Evolutionary conservation across 495 filamentous ascomycete genomes (phyloP).

Genomic region (Daldinia caldariorum): DNA sequence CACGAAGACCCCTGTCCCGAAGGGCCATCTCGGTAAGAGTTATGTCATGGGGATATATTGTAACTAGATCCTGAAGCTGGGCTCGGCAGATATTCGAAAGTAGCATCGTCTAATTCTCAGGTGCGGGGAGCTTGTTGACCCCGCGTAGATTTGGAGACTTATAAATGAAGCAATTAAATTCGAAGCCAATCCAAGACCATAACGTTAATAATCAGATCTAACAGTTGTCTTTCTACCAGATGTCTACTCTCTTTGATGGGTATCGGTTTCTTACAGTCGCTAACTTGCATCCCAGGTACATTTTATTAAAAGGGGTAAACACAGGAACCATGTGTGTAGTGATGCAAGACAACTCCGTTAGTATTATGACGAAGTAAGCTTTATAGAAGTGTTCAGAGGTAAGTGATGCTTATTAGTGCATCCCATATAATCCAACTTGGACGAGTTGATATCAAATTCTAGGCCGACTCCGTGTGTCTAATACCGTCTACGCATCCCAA

Average conservation of each 20-base stretch:
- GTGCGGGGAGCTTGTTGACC: slow-evolving; percentile 31
- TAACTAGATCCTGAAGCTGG: slow-evolving; percentile 26
- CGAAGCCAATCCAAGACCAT: not conserved
- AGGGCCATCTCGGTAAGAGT: slow-evolving; percentile 31
- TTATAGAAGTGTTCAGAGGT: no score
- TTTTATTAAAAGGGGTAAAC: not conserved
- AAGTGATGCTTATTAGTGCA: not conserved
- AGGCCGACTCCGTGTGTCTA: no score
- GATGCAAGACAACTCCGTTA: not conserved
- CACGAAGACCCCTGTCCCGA: slow-evolving; percentile 16
- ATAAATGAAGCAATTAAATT: not conserved
- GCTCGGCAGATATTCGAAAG: slow-evolving; percentile 40
- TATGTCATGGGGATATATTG: slow-evolving; percentile 34
- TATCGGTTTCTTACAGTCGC: not conserved
- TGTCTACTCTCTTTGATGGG: not conserved
- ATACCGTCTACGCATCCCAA: no score
- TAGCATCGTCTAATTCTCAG: slow-evolving; percentile 18
- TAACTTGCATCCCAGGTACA: not conserved
- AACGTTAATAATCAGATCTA: not conserved
- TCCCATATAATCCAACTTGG: not conserved
- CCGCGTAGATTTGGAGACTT: slow-evolving; percentile 18
- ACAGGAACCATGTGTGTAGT: not conserved
- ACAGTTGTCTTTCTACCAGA: not conserved
- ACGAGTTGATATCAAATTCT: no score
- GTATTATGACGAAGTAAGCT: not conserved